These are phyloP conservation scores for Pisolithus thermaeus DNA, from an alignment of 1,284 basidiomycete species.

Conservation along the genomic window DNA sequence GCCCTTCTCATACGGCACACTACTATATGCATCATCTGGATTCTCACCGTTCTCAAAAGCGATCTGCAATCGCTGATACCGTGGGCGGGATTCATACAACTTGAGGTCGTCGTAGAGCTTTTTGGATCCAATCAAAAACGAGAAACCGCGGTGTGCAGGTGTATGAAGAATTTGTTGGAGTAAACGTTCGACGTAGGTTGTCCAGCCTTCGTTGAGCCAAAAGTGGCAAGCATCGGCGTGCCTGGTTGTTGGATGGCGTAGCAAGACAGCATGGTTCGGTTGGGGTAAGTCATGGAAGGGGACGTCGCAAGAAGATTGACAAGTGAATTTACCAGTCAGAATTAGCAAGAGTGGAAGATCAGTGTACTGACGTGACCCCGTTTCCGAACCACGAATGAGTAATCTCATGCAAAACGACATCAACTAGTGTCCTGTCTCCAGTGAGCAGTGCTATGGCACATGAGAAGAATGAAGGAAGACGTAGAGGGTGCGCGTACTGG, in stretches of 20 bases:
- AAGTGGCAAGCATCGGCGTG: constrained; percentile 73
- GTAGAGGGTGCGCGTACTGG: constrained; percentile 44
- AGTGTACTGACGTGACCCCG: constrained; percentile 62
- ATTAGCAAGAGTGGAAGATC: constrained; percentile 8
- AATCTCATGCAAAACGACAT: constrained; percentile 79
- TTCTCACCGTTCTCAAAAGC: constrained; percentile 82
- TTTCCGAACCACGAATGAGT: constrained; percentile 87
- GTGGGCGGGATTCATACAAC: constrained; percentile 52
- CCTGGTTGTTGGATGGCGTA: constrained; percentile 26
- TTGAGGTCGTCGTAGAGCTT: constrained; percentile 69
- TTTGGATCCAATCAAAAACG: constrained; percentile 73
- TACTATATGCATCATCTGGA: constrained; percentile 77
- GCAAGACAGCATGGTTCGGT: too few relatives aligned
- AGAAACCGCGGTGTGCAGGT: constrained; percentile 78
- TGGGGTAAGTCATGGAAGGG: too few relatives aligned
- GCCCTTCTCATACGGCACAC: constrained; percentile 72
- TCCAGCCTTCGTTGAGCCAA: constrained; percentile 95
- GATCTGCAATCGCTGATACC: constrained; percentile 84
- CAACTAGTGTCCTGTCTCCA: constrained; percentile 80
- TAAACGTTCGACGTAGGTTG: constrained; percentile 89
- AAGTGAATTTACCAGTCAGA: too few relatives aligned
- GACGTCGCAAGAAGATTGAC: too few relatives aligned
- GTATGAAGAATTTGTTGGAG: constrained; percentile 72
- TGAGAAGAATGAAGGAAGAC: too few relatives aligned
- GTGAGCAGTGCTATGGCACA: constrained; percentile 63